Base-by-base conservation (phyloP, 2,329 filamentous ascomycete species). In the Scorias spongiosa region DNA sequence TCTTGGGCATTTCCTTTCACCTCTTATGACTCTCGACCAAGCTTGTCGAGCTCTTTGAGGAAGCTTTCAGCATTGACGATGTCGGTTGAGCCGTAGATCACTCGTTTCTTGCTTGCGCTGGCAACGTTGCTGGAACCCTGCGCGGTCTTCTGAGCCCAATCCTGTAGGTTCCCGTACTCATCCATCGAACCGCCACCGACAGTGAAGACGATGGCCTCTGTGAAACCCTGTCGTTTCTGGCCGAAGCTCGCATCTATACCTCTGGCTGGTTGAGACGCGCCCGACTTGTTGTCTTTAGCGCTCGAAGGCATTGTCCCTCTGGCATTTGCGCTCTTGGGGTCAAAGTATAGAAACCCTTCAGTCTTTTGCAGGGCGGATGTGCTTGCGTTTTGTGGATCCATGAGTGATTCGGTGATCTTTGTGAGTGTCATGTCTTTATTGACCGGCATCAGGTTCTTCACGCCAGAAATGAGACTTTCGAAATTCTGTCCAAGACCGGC, bases 401-500 rank as follows among this genome's bases (percentile, higher is more conserved):
- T 98, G 56, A 98, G 81, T 1, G 86, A 93, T 63, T 98, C 91
- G 36, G 91, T 89, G 58, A 98, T 95, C 66, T 96, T 96, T 45
- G 93, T 98, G 43, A 98, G 76, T 0, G 91, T 96, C 9, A 96
- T 75, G 59, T 98, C 93, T 55, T 88, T 86, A 66, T 98, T 93
- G 11, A 79, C 85, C 0, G 93, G 91, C n/a, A 98, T 69, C 65
- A 98, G 93, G 65, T 94, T 96, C 67, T 96, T 98, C 58, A 98
- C 89, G 38, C 89, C 89, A 5, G 86, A 89, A 49, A 96, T 88
- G 38, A 98, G 76, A 28, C 83, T 89, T 62, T 96, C 91, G 57
- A 98, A 85, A 61, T 96, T 96, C 43, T 80, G 76, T 41, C 78
- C 75, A 1, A 89, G 78, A 14, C 93, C 85, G 29, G 86, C 87